Percentiles rank a stretch among this genome's conserved stretches.
Evolutionary conservation across 2,329 filamentous ascomycete species (phyloP).

Genomic region (Fonsecaea nubica): DNA sequence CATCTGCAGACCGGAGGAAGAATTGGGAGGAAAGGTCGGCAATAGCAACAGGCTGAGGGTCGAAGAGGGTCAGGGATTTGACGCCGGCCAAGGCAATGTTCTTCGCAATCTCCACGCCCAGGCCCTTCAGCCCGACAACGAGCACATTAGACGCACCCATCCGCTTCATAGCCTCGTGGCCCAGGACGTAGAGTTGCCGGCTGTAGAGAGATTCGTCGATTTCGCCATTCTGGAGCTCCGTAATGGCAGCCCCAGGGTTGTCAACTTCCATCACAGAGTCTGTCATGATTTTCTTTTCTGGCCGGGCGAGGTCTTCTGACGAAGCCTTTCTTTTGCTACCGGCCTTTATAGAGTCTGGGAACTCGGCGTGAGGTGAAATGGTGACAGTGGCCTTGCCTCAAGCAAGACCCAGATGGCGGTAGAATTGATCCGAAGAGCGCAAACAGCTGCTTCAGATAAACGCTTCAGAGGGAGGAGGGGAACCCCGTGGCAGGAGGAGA

Average conservation of each 20-base stretch:
- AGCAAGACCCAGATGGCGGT: slow-evolving; percentile 36
- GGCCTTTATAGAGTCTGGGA: slow-evolving; percentile 53
- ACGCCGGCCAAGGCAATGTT: slow-evolving; percentile 97
- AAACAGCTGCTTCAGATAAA: slow-evolving; percentile 29
- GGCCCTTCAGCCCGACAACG: slow-evolving; percentile 86
- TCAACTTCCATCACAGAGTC: slow-evolving; percentile 68
- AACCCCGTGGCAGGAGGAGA: slow-evolving; percentile 15
- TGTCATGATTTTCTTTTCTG: slow-evolving; percentile 62
- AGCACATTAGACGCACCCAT: slow-evolving; percentile 97
- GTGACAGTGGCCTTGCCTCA: slow-evolving; percentile 43
- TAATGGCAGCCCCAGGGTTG: slow-evolving; percentile 62
- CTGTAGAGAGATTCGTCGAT: slow-evolving; percentile 73
- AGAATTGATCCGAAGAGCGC: slow-evolving; percentile 33
- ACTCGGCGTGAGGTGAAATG: slow-evolving; percentile 44
- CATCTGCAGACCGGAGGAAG: slow-evolving; percentile 86
- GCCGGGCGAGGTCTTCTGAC: slow-evolving; percentile 54
- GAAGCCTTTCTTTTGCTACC: slow-evolving; percentile 60
- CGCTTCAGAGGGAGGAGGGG: slow-evolving; percentile 15
- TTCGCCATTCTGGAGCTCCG: slow-evolving; percentile 68
- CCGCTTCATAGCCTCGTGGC: slow-evolving; percentile 92
- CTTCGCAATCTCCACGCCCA: slow-evolving; percentile 98
- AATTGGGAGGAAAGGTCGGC: slow-evolving; percentile 96
- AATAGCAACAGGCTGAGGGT: slow-evolving; percentile 82
- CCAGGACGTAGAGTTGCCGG: slow-evolving; percentile 72
- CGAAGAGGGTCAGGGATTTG: slow-evolving; percentile 93